A percentile compares a stretch with the other conserved stretches of the same genome.
Conservation (phyloP, 176 grass and related monocot genomes). For the Aegilops sharonensis region DNA sequence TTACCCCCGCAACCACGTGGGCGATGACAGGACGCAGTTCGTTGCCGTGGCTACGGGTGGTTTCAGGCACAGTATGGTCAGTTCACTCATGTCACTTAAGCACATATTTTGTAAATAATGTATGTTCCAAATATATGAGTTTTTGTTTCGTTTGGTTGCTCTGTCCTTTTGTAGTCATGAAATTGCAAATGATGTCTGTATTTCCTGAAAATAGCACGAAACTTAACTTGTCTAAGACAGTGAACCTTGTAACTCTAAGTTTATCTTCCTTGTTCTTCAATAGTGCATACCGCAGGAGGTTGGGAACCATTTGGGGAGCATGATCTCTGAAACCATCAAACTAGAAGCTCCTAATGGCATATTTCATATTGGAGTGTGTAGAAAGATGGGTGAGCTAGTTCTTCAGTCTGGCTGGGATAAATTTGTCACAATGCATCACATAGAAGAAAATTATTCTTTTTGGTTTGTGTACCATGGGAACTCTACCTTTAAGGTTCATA, state of each 20-base stretch:
- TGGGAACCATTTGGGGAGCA: background rate
- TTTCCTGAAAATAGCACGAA: background rate
- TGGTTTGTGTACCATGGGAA: constrained; percentile 26
- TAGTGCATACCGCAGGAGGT: background rate
- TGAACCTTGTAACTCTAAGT: background rate
- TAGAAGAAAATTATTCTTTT: constrained; percentile 7
- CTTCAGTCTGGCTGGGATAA: constrained; percentile 35
- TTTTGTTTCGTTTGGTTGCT: too few species aligned
- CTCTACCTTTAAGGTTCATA: constrained; percentile 24
- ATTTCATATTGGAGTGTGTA: constrained; percentile 14
- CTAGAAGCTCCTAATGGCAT: constrained; percentile 22
- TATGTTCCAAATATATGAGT: too few species aligned
- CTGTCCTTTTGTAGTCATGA: too few species aligned
- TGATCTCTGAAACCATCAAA: background rate
- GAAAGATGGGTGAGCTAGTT: background rate
- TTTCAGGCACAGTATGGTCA: too few species aligned
- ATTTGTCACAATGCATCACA: background rate
- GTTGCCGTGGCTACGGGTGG: too few species aligned
- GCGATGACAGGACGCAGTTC: too few species aligned
- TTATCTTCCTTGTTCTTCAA: background rate
- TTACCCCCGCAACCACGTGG: too few species aligned
- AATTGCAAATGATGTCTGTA: background rate
- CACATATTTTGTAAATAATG: too few species aligned
- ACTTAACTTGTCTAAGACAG: background rate
- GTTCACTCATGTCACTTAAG: too few species aligned